phyloP scores from a whole-genome alignment of 139 green algal genomes.

The Nannochloris sp. region DNA sequence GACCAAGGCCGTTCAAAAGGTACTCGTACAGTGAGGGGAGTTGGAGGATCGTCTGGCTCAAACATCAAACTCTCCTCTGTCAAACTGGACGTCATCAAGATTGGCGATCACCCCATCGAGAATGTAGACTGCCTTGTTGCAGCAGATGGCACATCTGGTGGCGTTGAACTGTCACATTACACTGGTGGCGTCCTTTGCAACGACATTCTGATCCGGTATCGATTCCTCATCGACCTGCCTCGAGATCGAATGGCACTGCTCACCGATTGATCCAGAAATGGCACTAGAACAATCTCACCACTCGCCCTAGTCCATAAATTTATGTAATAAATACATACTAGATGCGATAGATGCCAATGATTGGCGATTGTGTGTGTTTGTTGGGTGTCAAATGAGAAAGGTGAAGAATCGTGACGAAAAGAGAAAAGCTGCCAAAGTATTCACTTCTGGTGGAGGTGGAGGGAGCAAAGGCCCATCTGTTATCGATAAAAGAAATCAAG shows the following conservation, averaged over 20 bases:
- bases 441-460: constrained; percentile 53
- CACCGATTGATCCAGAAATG: too few relatives aligned
- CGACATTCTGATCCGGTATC: constrained; percentile 14
- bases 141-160: constrained; percentile 4
- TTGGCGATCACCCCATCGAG: constrained; percentile 1
- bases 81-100: constrained; percentile 1
- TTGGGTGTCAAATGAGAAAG: constrained; percentile 11
- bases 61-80: neutral
- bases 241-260: constrained; percentile 12
- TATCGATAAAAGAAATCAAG: constrained; percentile 76
- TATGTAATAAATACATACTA: too few relatives aligned
- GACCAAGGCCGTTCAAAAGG: neutral
- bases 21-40: neutral
- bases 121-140: constrained; percentile 1
- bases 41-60: neutral
- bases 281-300: too few relatives aligned
- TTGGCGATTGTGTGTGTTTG: neutral
- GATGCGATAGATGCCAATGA: too few relatives aligned
- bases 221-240: constrained; percentile 14
- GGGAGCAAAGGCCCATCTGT: constrained; percentile 66
- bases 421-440: constrained; percentile 21
- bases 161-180: constrained; percentile 19
- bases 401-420: constrained; percentile 31
- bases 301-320: too few relatives aligned
- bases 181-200: constrained; percentile 18